A percentile compares a stretch with the other conserved stretches of the same genome.
These are phyloP conservation scores for Mesostigma viride DNA, from an alignment of 139 green algal genomes.

Conservation along the genomic window DNA sequence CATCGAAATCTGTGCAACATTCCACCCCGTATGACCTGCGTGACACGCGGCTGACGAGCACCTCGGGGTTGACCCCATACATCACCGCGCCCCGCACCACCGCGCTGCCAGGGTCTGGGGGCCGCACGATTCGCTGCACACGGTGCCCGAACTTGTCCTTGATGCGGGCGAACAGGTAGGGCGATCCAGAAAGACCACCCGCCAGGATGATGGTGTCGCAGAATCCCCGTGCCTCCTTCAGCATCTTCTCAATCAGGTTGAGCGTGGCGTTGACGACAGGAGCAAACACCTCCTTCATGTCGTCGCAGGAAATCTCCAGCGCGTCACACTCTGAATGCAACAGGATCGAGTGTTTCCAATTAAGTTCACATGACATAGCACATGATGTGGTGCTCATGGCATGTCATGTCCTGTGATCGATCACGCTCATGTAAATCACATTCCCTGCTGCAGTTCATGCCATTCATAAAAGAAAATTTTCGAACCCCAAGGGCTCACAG, in stretches of 20 bases:
- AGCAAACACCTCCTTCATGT: too few relatives aligned
- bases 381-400: too few relatives aligned
- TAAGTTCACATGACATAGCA: too few relatives aligned
- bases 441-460: too few relatives aligned
- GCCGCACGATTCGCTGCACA: not conserved
- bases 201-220: not conserved
- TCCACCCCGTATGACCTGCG: not conserved
- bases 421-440: too few relatives aligned
- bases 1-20: too few relatives aligned
- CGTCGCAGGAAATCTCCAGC: too few relatives aligned
- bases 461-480: too few relatives aligned
- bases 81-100: not conserved
- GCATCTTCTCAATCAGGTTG: not conserved
- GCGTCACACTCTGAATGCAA: too few relatives aligned
- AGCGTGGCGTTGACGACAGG: not conserved
- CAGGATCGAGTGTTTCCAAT: too few relatives aligned
- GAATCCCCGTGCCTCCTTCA: not conserved
- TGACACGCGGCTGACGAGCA: not conserved
- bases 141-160: not conserved
- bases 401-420: too few relatives aligned
- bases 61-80: not conserved
- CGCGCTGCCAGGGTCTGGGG: not conserved
- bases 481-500: too few relatives aligned
- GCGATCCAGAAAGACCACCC: not conserved
- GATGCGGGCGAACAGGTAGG: not conserved